Conservation (phyloP, 2,329 filamentous ascomycete species). For the Aphanoascus verrucosus region DNA sequence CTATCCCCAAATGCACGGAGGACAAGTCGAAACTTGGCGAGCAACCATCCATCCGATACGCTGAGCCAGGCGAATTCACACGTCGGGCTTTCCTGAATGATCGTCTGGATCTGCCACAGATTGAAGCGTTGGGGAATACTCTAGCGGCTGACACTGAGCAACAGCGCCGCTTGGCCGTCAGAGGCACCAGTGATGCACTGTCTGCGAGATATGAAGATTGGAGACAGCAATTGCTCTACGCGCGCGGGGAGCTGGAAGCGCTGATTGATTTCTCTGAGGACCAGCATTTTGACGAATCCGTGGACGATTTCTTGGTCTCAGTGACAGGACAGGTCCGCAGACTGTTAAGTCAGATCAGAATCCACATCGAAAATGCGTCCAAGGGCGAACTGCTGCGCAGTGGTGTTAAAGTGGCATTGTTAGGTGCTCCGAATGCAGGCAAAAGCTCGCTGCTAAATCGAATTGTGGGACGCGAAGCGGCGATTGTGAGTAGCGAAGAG, state of each 20-base stretch:
- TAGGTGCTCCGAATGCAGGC: slow-evolving; percentile 87
- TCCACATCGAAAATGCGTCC: slow-evolving; percentile 66
- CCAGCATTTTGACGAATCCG: slow-evolving; percentile 89
- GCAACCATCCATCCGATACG: slow-evolving; percentile 56
- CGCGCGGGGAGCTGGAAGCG: slow-evolving; percentile 84
- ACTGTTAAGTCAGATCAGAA: slow-evolving; percentile 53
- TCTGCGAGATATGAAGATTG: slow-evolving; percentile 70
- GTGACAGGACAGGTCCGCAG: slow-evolving; percentile 54
- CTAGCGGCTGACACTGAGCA: slow-evolving; percentile 70
- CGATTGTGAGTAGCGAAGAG: slow-evolving; percentile 85
- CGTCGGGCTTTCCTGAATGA: slow-evolving; percentile 80
- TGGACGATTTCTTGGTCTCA: slow-evolving; percentile 57
- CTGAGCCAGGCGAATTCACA: slow-evolving; percentile 92
- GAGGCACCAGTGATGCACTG: slow-evolving; percentile 60
- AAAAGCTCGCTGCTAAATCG: slow-evolving; percentile 91
- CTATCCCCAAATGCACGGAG: slow-evolving; percentile 47
- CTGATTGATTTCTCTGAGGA: slow-evolving; percentile 96
- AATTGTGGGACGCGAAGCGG: slow-evolving; percentile 82
- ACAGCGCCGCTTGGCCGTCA: slow-evolving; percentile 75
- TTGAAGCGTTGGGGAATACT: slow-evolving; percentile 53
- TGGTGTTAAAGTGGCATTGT: slow-evolving; percentile 73
- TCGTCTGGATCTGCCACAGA: slow-evolving; percentile 76
- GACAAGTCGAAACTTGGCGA: slow-evolving; percentile 7
- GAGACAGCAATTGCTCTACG: slow-evolving; percentile 65
- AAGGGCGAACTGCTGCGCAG: slow-evolving; percentile 72